Conservation (phyloP, 495 filamentous ascomycete genomes). For the Bombardia bombarda region DNA sequence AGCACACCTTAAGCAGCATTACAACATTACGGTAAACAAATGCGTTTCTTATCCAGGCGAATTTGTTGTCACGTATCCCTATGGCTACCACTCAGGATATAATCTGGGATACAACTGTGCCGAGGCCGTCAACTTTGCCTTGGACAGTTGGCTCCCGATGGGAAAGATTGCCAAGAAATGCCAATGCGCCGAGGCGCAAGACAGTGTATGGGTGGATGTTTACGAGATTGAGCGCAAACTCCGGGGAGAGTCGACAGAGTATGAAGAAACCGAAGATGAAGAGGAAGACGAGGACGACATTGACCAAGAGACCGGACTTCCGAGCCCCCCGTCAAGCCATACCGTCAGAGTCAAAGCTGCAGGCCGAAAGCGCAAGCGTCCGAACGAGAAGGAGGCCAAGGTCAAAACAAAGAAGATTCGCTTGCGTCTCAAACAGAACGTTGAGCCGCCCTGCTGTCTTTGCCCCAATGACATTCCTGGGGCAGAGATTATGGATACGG, state of each 20-base stretch:
- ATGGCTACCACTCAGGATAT: conserved; percentile 97
- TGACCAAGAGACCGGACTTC: conserved; percentile 54
- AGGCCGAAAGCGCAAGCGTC: conserved; percentile 47
- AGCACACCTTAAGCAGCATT: conserved; percentile 71
- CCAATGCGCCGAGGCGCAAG: conserved; percentile 73
- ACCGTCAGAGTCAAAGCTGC: conserved; percentile 43
- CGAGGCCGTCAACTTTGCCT: conserved; percentile 97
- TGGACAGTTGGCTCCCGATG: conserved; percentile 88
- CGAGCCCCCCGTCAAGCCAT: conserved; percentile 60
- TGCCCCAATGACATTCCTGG: conserved; percentile 89
- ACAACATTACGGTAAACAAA: conserved; percentile 90
- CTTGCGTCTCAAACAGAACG: conserved; percentile 57
- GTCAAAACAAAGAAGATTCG: conserved; percentile 64
- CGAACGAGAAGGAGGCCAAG: conserved; percentile 33
- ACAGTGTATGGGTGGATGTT: conserved; percentile 98
- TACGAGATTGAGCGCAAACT: conserved; percentile 90
- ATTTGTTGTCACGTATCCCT: conserved; percentile 97
- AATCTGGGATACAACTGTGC: conserved; percentile 99
- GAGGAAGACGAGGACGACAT: conserved; percentile 64
- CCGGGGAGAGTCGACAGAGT: conserved; percentile 85
- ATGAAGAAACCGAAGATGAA: conserved; percentile 73
- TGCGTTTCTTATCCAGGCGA: conserved; percentile 95
- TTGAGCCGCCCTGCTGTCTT: conserved; percentile 80
- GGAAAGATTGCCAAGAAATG: conserved; percentile 97
- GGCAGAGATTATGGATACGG: conserved; percentile 77